Percentiles rank a stretch among this genome's conserved stretches.
These are phyloP conservation scores for Anisodus tanguticus DNA, from an alignment of 257 asterid genomes.

Conservation along the genomic window DNA sequence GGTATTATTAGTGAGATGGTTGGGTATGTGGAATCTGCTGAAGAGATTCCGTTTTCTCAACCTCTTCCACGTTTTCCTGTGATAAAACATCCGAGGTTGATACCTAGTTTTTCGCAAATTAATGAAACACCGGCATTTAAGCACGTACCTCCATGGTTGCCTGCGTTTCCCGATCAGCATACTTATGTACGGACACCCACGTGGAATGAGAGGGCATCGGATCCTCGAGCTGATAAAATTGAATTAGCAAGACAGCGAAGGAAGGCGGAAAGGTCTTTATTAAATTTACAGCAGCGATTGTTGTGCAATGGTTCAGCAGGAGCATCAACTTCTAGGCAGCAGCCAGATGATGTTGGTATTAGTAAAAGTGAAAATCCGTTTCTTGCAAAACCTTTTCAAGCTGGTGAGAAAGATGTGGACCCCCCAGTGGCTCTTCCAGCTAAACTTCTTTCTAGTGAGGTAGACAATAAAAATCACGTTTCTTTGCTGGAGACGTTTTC, in stretches of 20 bases:
- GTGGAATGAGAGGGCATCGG: slow-evolving; percentile 90
- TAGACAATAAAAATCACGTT: slow-evolving; percentile 41
- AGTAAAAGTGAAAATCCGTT: slow-evolving; percentile 50
- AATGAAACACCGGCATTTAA: slow-evolving; percentile 72
- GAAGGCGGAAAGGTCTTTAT: slow-evolving; percentile 91
- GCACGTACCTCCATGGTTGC: slow-evolving; percentile 90
- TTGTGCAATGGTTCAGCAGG: slow-evolving; percentile 59
- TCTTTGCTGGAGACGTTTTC: slow-evolving; percentile 88
- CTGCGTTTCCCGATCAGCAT: slow-evolving; percentile 97
- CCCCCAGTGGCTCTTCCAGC: slow-evolving; percentile 49
- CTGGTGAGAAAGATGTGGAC: slow-evolving; percentile 56
- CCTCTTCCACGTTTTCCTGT: slow-evolving; percentile 76
- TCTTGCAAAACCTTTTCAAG: slow-evolving; percentile 51
- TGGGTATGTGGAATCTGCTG: slow-evolving; percentile 62
- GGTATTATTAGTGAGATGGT: slow-evolving; percentile 62
- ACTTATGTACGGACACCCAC: slow-evolving; percentile 75
- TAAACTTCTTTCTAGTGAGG: slow-evolving; percentile 46
- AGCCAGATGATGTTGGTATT: slow-evolving; percentile 40
- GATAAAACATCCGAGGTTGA: slow-evolving; percentile 48
- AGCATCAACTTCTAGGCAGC: slow-evolving; percentile 52
- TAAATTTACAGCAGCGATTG: slow-evolving; percentile 86
- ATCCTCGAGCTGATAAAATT: slow-evolving; percentile 83
- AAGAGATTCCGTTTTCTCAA: slow-evolving; percentile 89
- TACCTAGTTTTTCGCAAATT: slow-evolving; percentile 85
- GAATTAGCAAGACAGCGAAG: slow-evolving; percentile 94